These are phyloP conservation scores for Saccharomyces hybrid DNA, from an alignment of 1,139 yeast species.

Conservation along the genomic window DNA sequence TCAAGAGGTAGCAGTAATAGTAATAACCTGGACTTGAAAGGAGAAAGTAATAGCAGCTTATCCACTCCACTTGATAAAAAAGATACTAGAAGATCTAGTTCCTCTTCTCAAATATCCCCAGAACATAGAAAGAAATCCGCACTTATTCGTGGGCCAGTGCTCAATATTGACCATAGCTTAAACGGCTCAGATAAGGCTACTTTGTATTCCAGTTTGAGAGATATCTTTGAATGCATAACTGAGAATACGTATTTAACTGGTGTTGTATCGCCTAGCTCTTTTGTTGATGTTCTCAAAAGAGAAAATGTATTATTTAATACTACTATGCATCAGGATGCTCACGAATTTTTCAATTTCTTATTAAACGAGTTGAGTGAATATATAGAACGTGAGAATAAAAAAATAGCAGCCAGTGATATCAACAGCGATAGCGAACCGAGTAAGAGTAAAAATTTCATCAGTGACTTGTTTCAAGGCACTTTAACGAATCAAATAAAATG, in stretches of 20 bases:
- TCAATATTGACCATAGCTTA: conserved; percentile 56
- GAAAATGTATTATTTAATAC: conserved; percentile 82
- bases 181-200: conserved; percentile 35
- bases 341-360: conserved; percentile 83
- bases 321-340: conserved; percentile 97
- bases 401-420: not conserved
- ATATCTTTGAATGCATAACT: conserved; percentile 73
- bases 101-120: conserved; percentile 30
- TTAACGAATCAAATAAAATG: conserved; percentile 86
- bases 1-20: not conserved
- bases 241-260: conserved; percentile 69
- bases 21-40: not conserved
- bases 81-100: conserved; percentile 2
- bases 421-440: not conserved
- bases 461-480: conserved; percentile 73
- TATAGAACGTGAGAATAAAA: conserved; percentile 27
- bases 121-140: conserved; percentile 81
- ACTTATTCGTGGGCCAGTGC: conserved; percentile 70
- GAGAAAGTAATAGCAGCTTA: not conserved
- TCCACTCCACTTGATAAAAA: not conserved
- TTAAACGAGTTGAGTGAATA: conserved; percentile 77
- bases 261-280: conserved; percentile 71
- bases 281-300: conserved; percentile 67
- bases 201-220: conserved; percentile 69
- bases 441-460: conserved; percentile 46